Percentiles rank a stretch among this genome's conserved stretches.
Conservation (phyloP, 2,329 filamentous ascomycete genomes). For the Curvularia hawaiiensis region DNA sequence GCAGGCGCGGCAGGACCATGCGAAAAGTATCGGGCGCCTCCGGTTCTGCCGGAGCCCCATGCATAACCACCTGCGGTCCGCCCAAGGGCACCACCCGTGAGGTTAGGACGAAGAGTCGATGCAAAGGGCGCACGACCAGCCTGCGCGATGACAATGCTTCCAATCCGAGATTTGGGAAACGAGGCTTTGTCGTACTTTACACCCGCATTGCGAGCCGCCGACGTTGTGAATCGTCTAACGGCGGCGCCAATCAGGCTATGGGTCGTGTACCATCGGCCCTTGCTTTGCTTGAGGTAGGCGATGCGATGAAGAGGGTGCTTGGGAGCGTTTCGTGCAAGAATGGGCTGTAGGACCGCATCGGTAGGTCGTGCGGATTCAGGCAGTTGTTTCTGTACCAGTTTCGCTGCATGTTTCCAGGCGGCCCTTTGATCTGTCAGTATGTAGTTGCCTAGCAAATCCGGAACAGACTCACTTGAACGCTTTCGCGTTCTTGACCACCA, state of each 20-base stretch:
- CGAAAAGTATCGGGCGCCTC: constrained; percentile 85
- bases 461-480: constrained; percentile 45
- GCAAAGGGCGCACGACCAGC: constrained; percentile 84
- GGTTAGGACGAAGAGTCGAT: constrained; percentile 84
- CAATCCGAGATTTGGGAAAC: constrained; percentile 62
- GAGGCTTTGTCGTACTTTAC: constrained; percentile 57
- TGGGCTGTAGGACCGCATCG: constrained; percentile 61
- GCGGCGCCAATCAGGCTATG: constrained; percentile 51
- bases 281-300: constrained; percentile 67
- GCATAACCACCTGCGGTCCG: constrained; percentile 90
- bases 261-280: constrained; percentile 68
- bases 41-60: constrained; percentile 70
- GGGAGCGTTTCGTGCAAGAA: constrained; percentile 61
- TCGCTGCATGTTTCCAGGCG: constrained; percentile 55
- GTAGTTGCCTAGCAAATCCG: not conserved
- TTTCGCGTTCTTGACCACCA: constrained; percentile 51
- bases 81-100: constrained; percentile 85
- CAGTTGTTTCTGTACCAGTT: constrained; percentile 53
- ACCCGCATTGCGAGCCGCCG: constrained; percentile 46
- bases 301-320: constrained; percentile 66
- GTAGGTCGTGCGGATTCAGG: constrained; percentile 50
- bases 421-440: constrained; percentile 44
- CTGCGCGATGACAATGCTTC: constrained; percentile 63
- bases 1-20: constrained; percentile 84
- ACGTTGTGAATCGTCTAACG: constrained; percentile 60